Percentiles rank a stretch among this genome's conserved stretches.
Evolutionary conservation across 352 stramenopile genomes (phyloP).

Genomic region (Pythium oligandrum): DNA sequence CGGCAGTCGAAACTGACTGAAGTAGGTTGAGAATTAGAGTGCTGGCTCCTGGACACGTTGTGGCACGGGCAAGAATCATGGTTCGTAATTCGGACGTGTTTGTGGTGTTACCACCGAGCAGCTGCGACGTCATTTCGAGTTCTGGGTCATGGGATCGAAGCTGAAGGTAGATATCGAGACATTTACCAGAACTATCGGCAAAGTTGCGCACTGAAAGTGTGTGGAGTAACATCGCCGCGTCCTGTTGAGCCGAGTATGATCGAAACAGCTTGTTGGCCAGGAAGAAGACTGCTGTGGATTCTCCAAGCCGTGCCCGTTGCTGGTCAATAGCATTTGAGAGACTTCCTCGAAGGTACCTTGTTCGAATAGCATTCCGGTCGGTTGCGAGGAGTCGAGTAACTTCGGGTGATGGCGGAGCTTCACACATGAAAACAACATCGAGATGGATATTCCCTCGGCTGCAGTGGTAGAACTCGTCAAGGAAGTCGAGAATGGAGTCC

Average conservation of each 20-base stretch:
- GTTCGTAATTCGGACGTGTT: constrained; percentile 40
- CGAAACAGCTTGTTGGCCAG: constrained; percentile 37
- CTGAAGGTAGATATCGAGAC: constrained; percentile 55
- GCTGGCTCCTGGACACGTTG: constrained; percentile 51
- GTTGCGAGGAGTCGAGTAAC: constrained; percentile 35
- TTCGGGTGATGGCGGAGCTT: constrained; percentile 29
- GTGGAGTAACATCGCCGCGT: constrained; percentile 50
- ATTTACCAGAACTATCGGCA: constrained; percentile 35
- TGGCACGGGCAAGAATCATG: constrained; percentile 50
- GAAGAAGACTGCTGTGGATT: constrained; percentile 58
- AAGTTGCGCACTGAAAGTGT: constrained; percentile 58
- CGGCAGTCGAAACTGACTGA: constrained; percentile 33
- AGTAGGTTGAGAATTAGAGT: constrained; percentile 69
- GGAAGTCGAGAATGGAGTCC: constrained; percentile 47
- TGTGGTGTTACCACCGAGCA: constrained; percentile 40
- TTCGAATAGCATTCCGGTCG: constrained; percentile 39
- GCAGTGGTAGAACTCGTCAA: constrained; percentile 69
- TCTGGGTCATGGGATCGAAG: constrained; percentile 40
- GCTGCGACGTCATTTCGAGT: constrained; percentile 36
- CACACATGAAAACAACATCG: constrained; percentile 61
- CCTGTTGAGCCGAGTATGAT: constrained; percentile 27
- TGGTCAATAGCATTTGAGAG: constrained; percentile 45
- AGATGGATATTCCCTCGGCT: constrained; percentile 54
- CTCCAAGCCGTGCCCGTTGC: constrained; percentile 33
- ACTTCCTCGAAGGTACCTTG: constrained; percentile 47